These are phyloP conservation scores for Alternaria sp. DNA, from an alignment of 2,329 filamentous ascomycete genomes.

Conservation along the genomic window DNA sequence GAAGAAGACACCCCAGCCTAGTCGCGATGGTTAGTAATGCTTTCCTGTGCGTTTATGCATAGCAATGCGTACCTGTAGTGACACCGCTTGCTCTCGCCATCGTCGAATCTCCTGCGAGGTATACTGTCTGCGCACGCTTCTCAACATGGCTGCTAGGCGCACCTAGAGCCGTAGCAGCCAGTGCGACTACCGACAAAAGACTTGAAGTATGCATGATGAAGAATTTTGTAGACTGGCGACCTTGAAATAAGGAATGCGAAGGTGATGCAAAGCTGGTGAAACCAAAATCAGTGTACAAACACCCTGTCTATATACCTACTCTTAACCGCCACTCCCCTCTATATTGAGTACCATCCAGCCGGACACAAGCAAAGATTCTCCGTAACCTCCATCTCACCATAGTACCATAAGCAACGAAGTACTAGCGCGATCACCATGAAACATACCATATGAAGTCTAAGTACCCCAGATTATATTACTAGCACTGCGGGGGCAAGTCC, in stretches of 20 bases:
- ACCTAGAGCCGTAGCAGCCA: constrained; percentile 31
- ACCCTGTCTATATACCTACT: neutral
- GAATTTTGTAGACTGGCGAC: neutral
- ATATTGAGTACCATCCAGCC: neutral
- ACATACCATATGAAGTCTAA: constrained; percentile 8
- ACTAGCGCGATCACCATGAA: constrained; percentile 3
- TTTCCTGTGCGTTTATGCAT: neutral
- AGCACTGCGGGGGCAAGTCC: neutral
- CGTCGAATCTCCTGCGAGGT: constrained; percentile 69
- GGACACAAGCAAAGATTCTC: neutral
- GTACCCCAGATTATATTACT: constrained; percentile 5
- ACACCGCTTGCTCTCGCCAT: constrained; percentile 63
- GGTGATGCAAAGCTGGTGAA: neutral
- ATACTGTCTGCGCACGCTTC: constrained; percentile 57
- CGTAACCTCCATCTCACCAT: neutral
- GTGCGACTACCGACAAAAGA: constrained; percentile 30
- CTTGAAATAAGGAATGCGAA: neutral
- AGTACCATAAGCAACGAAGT: neutral
- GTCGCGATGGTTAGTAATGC: neutral
- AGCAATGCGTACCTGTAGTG: constrained; percentile 47
- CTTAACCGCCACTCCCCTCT: neutral
- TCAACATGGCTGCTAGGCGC: constrained; percentile 32
- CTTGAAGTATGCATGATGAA: constrained; percentile 17
- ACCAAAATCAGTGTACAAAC: neutral
- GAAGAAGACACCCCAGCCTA: constrained; percentile 71